These are phyloP conservation scores for Zancudomyces culisetae DNA, from an alignment of 371 early-diverging fungal genomes.

Conservation along the genomic window DNA sequence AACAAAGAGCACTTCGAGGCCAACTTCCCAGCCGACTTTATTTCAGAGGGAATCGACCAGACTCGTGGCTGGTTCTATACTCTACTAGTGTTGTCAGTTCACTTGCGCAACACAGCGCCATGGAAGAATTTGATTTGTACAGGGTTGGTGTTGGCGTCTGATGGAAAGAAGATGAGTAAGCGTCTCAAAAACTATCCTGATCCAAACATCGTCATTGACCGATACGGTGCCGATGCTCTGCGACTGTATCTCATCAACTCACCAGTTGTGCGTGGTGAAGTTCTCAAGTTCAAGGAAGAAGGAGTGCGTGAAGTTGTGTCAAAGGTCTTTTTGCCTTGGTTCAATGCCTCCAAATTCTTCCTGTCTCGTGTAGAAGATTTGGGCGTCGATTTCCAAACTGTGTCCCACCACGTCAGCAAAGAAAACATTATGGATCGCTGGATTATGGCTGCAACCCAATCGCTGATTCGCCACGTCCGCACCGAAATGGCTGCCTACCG, in stretches of 20 bases:
- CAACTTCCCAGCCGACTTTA: constrained; percentile 99
- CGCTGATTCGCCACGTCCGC: constrained; percentile 71
- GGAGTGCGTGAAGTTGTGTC: constrained; percentile 95
- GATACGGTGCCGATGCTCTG: constrained; percentile 97
- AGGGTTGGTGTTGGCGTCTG: constrained; percentile 95
- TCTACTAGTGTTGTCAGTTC: constrained; percentile 94
- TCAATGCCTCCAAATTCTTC: constrained; percentile 97
- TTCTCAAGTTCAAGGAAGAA: constrained; percentile 92
- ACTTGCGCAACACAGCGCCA: constrained; percentile 94
- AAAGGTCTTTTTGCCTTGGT: constrained; percentile 97
- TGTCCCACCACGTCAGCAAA: constrained; percentile 35
- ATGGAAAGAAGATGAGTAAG: constrained; percentile 99
- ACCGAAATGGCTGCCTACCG: constrained; percentile 92
- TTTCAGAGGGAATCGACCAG: constrained; percentile 99
- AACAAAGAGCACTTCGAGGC: constrained; percentile 65
- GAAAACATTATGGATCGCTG: constrained; percentile 94
- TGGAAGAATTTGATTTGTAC: constrained; percentile 99
- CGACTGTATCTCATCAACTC: constrained; percentile 97
- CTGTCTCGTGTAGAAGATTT: constrained; percentile 77
- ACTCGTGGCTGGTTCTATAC: constrained; percentile 99
- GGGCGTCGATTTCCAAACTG: constrained; percentile 55
- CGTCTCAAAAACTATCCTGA: constrained; percentile 99
- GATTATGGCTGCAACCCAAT: constrained; percentile 90
- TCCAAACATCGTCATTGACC: constrained; percentile 68
- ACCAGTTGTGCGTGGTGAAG: constrained; percentile 98